Base-by-base conservation (phyloP, 345 rosid species). In the thale cress (Arabidopsis thaliana) region DNA sequence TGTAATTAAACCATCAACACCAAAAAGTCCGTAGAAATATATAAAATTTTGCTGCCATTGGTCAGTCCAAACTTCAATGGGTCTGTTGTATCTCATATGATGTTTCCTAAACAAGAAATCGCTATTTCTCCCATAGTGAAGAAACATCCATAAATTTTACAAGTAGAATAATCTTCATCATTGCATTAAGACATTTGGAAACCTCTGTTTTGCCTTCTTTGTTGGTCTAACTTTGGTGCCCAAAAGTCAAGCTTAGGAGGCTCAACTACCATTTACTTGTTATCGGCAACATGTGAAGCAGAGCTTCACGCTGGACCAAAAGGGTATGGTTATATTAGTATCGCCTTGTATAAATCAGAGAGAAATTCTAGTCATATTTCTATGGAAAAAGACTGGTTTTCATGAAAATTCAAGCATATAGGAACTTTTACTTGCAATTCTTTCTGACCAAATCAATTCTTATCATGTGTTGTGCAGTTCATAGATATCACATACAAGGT, bases 401-500 rank as follows among this genome's bases (percentile, higher is more conserved):
- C 57, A 65, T 49, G 57, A 3, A 59, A 59, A 23, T 3, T 58
- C 4, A 24, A 6, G 49, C 80, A 40, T 78, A 46, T 58, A 1
- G 34, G 45, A 59, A 51, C 57, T 23, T 62, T 55, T 60, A 0
- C 46, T 3, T 55, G 56, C 24, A 64, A 13, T 30, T 1, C 33
- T 36, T 62, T 34, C 55, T 74, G 1, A 78, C 16, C 33, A 68
- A 40, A 59, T n/a, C 10, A 66, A 59, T n/a, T 51, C 0, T 66
- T 24, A 5, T 40, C 2, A 48, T 73, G 57, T 55, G 14, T 20
- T 30, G 0, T 87, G 87, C 92, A 91, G 98, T 94, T 91, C 82
- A 87, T 75, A 23, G 95, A 91, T 40, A 85, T 94, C 41, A 79
- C 85, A 4, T 90, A 88, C 82, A 91, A 94, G 83, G 92, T 94